Evolutionary conservation across 176 grass and related monocot species (phyloP), one percentile per base, ranked within the genome.

Genomic region (Oryza nivara): DNA sequence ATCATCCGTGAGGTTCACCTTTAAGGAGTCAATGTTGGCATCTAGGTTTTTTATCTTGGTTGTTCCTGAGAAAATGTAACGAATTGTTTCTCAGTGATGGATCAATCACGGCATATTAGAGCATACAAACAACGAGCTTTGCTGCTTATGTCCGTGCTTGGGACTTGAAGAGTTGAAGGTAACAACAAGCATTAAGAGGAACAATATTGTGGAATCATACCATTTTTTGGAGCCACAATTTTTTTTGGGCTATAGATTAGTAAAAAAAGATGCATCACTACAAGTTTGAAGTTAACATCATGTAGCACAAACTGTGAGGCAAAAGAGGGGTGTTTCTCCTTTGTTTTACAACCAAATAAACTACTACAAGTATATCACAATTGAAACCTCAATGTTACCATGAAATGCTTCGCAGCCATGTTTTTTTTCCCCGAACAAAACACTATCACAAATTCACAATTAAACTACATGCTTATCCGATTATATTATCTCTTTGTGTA

Each of bases 21-120:
- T 88, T 26, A 92, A 86, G 14, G 93, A 88, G 13, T 82, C 90
- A 79, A 95, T 88, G 83, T 92, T 95, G 75, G 86, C 75, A 86
- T 95, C 90, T 51, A 92, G 84, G 73, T 95, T 95, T 67, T 87
- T 95, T 20, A 90, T 90, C 81, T 92, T 95, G 32, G 93, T 95
- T 71, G 93, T 95, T 34, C 90, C 93, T 95, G 61, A 41, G 60
- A 86, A 90, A 79, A 73, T 73, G 41, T 32, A 73, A 73, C 20
- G 79, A 49, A 12, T 16, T 54, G 38, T 67, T 43, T 74, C 7
- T 79, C 65, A 90, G 67, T 73, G 73, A 75, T 48, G 19, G 74
- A 75, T 60, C 23, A 72, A 80, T 78, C 36, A 26, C 64, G 12
- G 61, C 35, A 6, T 38, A 71, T 14, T 72, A 16, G 23, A 68